Percentiles rank a stretch among this genome's conserved stretches.
Conservation (phyloP, 2,329 filamentous ascomycete genomes). For the Akanthomyces uredinophilus region DNA sequence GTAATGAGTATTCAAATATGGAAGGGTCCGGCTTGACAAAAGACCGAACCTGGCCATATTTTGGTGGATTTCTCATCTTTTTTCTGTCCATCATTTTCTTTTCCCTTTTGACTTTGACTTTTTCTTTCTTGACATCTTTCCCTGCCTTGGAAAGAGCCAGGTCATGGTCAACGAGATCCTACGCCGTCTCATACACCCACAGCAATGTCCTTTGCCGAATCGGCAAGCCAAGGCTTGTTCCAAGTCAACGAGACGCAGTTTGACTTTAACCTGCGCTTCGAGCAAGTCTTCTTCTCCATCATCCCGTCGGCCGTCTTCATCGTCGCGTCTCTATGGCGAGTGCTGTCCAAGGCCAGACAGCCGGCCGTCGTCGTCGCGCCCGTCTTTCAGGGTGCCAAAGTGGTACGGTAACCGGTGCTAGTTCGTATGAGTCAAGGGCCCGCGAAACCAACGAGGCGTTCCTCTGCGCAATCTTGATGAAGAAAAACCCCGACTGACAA, state of each 20-base stretch:
- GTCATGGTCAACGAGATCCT: too few relatives aligned
- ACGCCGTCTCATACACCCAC: not conserved
- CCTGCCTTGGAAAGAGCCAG: too few relatives aligned
- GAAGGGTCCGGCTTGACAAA: too few relatives aligned
- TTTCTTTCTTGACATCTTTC: too few relatives aligned
- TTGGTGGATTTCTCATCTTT: not conserved
- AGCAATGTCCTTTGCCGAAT: conserved; percentile 5
- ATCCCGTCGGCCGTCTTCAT: not conserved
- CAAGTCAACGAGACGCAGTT: not conserved
- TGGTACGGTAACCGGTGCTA: not conserved
- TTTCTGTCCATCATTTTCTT: not conserved
- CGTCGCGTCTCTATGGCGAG: not conserved
- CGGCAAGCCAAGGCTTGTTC: conserved; percentile 2
- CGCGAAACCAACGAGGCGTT: not conserved
- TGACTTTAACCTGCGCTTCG: conserved; percentile 3
- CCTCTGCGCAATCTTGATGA: not conserved
- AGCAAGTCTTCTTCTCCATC: conserved; percentile 1
- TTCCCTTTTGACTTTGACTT: not conserved
- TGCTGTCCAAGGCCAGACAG: not conserved
- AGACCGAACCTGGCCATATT: too few relatives aligned
- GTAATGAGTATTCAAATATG: too few relatives aligned
- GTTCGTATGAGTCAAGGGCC: not conserved
- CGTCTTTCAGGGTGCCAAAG: not conserved
- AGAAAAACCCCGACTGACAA: not conserved
- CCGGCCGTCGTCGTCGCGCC: not conserved